phyloP scores from a whole-genome alignment of 345 rosid species.

The Populus nigra region DNA sequence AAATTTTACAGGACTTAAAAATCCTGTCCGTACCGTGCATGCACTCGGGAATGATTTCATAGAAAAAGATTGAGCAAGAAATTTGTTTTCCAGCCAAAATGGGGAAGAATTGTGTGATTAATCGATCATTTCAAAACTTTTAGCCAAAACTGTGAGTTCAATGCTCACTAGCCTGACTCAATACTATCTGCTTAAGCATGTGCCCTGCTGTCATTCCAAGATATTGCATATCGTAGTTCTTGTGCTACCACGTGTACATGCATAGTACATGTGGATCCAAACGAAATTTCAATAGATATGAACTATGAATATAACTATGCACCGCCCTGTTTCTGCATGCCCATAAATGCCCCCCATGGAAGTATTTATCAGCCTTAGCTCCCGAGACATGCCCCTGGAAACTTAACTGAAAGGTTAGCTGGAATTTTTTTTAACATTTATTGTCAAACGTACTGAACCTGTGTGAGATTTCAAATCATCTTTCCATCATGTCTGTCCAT shows the following conservation, averaged over 20 bases:
- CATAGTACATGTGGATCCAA: neutral
- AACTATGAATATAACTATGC: neutral
- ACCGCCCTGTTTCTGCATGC: neutral
- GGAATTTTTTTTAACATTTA: neutral
- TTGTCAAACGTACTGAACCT: neutral
- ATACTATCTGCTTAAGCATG: neutral
- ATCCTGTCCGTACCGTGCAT: too few species aligned
- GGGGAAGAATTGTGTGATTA: neutral
- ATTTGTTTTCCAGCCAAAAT: neutral
- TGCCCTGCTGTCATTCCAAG: neutral
- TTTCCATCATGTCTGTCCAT: neutral
- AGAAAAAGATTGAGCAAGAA: neutral
- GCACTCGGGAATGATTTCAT: neutral
- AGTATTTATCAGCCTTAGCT: neutral
- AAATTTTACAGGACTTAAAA: neutral
- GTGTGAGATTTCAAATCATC: neutral
- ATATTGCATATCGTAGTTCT: neutral
- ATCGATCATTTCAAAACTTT: neutral
- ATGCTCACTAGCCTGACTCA: neutral
- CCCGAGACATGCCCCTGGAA: neutral
- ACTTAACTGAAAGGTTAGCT: neutral
- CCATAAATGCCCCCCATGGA: neutral
- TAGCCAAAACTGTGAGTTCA: neutral
- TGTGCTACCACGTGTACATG: neutral
- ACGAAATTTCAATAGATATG: neutral